Evolutionary conservation across 116 monocot genomes (phyloP).

Genomic region (Papilionanthe hybrid): DNA sequence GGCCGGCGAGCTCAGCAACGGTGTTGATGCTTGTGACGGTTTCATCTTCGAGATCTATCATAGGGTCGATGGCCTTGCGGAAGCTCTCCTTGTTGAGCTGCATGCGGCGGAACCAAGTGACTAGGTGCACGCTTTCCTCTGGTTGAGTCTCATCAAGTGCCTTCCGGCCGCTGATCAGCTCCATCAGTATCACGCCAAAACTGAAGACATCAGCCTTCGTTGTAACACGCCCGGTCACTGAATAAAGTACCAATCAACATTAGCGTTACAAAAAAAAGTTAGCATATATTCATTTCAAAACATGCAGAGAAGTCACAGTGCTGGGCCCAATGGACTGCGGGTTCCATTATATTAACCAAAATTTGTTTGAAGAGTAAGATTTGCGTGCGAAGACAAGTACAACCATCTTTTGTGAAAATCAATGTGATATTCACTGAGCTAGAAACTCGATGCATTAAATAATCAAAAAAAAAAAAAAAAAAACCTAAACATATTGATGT

Average conservation of each 20-base stretch:
- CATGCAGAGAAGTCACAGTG: no score
- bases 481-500: no score
- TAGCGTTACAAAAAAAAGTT: neutral
- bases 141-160: slow-evolving; percentile 30
- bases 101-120: slow-evolving; percentile 44
- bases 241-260: neutral
- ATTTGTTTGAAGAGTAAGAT: no score
- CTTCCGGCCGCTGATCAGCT: slow-evolving; percentile 51
- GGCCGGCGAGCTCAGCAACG: slow-evolving; percentile 54
- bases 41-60: slow-evolving; percentile 41
- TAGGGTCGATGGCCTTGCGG: slow-evolving; percentile 27
- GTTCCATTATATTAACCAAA: no score
- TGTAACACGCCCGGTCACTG: slow-evolving; percentile 53
- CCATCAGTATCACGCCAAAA: slow-evolving; percentile 63
- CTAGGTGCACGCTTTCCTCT: slow-evolving; percentile 41
- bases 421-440: no score
- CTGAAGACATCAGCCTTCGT: slow-evolving; percentile 56
- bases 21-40: slow-evolving; percentile 44
- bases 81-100: slow-evolving; percentile 27
- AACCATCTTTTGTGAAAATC: no score
- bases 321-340: no score
- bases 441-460: no score
- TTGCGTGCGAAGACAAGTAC: no score
- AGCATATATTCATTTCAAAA: neutral
- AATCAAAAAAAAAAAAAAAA: no score